Evolutionary conservation across 2,329 filamentous ascomycete species (phyloP).

Genomic region (Xylariaceae sp.): DNA sequence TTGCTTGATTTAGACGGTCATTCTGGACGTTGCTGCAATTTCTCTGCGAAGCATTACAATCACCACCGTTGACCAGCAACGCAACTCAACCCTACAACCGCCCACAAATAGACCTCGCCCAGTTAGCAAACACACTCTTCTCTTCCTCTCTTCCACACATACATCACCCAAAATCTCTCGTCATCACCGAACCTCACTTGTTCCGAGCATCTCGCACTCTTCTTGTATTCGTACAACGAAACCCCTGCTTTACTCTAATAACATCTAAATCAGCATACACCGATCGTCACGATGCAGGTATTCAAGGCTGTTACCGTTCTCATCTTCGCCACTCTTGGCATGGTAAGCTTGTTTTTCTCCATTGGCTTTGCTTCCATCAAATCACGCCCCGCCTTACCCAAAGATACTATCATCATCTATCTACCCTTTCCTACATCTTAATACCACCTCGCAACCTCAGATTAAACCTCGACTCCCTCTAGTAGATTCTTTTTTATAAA

Average conservation of each 20-base stretch:
- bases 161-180: not conserved
- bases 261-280: constrained; percentile 17
- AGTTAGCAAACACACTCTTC: constrained; percentile 13
- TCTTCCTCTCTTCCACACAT: constrained; percentile 2
- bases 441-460: no score
- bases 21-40: not conserved
- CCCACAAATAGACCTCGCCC: constrained; percentile 15
- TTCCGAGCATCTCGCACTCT: not conserved
- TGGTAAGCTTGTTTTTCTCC: constrained; percentile 33
- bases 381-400: not conserved
- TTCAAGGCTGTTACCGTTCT: constrained; percentile 33
- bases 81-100: constrained; percentile 1
- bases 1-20: no score
- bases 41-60: constrained; percentile 2
- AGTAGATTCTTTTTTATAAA: not conserved
- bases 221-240: constrained; percentile 10
- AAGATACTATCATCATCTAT: no score
- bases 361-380: constrained; percentile 1
- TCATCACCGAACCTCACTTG: constrained; percentile 2
- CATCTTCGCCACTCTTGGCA: constrained; percentile 33
- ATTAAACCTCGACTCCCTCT: not conserved
- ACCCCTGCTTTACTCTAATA: constrained; percentile 11
- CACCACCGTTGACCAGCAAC: constrained; percentile 19
- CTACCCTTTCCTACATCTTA: no score
- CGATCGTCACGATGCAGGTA: constrained; percentile 38